Conservation (phyloP, 2,329 filamentous ascomycete genomes). For the Hypoxylon sp. region DNA sequence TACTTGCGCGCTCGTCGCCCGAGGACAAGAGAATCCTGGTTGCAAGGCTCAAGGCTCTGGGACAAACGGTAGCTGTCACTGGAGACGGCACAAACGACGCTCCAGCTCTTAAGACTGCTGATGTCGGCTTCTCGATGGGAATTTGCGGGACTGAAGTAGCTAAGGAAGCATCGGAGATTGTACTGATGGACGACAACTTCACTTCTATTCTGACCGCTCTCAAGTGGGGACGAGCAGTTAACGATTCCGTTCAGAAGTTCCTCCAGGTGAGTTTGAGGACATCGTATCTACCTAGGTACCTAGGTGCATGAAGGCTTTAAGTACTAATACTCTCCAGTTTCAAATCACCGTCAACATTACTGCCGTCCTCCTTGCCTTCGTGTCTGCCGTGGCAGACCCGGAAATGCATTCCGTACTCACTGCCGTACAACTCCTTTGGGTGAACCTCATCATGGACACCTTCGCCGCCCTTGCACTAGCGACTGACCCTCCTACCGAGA, state of each 20-base stretch:
- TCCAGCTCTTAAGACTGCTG: conserved; percentile 74
- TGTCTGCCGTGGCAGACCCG: conserved; percentile 71
- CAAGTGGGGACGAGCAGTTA: conserved; percentile 78
- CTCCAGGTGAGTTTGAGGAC: conserved; percentile 63
- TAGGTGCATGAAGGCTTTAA: background rate
- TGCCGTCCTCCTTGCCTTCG: conserved; percentile 74
- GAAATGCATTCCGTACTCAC: conserved; percentile 72
- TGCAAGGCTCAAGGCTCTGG: conserved; percentile 71
- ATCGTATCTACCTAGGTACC: background rate
- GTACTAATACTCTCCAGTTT: conserved; percentile 58
- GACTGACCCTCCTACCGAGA: conserved; percentile 72
- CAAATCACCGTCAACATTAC: conserved; percentile 80
- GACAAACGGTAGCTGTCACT: conserved; percentile 75
- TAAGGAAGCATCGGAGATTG: conserved; percentile 78
- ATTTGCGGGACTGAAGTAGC: conserved; percentile 77
- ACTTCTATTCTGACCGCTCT: conserved; percentile 76
- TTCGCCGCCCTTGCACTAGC: conserved; percentile 76
- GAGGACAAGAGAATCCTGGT: conserved; percentile 77
- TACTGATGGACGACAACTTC: conserved; percentile 77
- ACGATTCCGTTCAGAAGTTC: conserved; percentile 78
- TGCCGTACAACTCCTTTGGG: conserved; percentile 77
- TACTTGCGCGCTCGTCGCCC: conserved; percentile 75
- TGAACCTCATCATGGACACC: conserved; percentile 79
- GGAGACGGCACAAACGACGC: conserved; percentile 78
- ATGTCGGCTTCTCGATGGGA: conserved; percentile 79